Percentiles rank a stretch among this genome's conserved stretches.
Evolutionary conservation across 257 asterid genomes (phyloP).

Genomic region (Mentha longifolia): DNA sequence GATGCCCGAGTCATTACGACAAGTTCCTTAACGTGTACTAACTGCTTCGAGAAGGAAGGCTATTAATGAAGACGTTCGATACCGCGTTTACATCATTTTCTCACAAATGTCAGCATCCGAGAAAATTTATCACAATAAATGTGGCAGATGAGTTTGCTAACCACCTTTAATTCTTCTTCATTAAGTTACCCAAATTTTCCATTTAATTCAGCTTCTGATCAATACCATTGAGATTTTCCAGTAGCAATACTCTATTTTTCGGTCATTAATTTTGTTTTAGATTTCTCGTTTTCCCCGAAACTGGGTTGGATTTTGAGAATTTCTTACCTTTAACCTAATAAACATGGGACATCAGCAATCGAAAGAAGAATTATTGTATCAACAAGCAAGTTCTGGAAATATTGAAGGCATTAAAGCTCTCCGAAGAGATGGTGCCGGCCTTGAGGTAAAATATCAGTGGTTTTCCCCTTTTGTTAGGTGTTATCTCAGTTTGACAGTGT

Average conservation of each 20-base stretch:
- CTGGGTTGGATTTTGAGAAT: conserved; percentile 27
- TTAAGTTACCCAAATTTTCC: conserved; percentile 38
- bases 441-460: conserved; percentile 60
- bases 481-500: neutral
- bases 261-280: neutral
- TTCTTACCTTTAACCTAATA: neutral
- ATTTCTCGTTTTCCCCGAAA: neutral
- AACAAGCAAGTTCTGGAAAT: conserved; percentile 81
- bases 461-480: neutral
- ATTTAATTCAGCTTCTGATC: too few species aligned
- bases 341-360: conserved; percentile 90
- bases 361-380: conserved; percentile 71
- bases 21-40: too few species aligned
- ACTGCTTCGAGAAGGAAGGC: conserved; percentile 16
- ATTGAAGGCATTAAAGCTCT: conserved; percentile 84
- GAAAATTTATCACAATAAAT: neutral
- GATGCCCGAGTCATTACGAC: too few species aligned
- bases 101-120: conserved; percentile 9
- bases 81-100: conserved; percentile 15
- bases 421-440: conserved; percentile 83
- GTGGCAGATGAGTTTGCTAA: neutral
- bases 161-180: conserved; percentile 32
- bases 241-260: too few species aligned
- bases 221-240: neutral
- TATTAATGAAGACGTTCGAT: neutral